Percentiles rank a stretch among this genome's conserved stretches.
Conservation (phyloP, 129 eudicot species). For the Ambrosia trifida region DNA sequence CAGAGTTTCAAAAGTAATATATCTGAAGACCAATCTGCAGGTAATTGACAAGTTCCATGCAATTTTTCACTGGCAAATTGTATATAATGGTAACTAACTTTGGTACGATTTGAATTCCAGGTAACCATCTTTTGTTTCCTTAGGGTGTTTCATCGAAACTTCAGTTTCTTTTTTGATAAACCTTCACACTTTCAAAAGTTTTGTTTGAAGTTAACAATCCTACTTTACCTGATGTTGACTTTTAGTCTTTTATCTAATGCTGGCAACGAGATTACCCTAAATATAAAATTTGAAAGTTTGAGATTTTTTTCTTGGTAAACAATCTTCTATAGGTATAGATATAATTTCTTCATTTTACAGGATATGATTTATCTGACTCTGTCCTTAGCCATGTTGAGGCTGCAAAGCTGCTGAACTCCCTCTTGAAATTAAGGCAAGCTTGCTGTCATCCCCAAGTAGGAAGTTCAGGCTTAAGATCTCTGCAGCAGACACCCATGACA, state of each 20-base stretch:
- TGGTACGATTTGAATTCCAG: background rate
- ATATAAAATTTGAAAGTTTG: background rate
- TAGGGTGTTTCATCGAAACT: background rate
- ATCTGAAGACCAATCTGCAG: constrained; percentile 46
- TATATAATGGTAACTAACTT: constrained; percentile 1
- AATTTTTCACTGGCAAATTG: constrained; percentile 2
- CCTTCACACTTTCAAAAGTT: background rate
- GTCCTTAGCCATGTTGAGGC: constrained; percentile 75
- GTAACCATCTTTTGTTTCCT: constrained; percentile 20
- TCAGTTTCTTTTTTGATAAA: background rate
- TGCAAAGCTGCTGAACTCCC: constrained; percentile 86
- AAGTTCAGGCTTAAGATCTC: constrained; percentile 86
- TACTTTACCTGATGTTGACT: background rate
- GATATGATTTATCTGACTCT: constrained; percentile 53
- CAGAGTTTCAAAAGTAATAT: constrained; percentile 54
- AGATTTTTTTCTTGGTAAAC: background rate
- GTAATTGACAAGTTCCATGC: constrained; percentile 32
- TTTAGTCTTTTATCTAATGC: background rate
- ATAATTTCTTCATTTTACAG: constrained; percentile 31
- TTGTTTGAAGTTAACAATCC: background rate
- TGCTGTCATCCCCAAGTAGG: constrained; percentile 99
- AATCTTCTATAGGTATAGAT: constrained; percentile 21
- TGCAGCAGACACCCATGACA: constrained; percentile 95
- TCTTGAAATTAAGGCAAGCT: constrained; percentile 95
- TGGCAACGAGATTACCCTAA: constrained; percentile 12